phyloP scores from a whole-genome alignment of 139 green algal species.

The Pedinophyceae sp. region DNA sequence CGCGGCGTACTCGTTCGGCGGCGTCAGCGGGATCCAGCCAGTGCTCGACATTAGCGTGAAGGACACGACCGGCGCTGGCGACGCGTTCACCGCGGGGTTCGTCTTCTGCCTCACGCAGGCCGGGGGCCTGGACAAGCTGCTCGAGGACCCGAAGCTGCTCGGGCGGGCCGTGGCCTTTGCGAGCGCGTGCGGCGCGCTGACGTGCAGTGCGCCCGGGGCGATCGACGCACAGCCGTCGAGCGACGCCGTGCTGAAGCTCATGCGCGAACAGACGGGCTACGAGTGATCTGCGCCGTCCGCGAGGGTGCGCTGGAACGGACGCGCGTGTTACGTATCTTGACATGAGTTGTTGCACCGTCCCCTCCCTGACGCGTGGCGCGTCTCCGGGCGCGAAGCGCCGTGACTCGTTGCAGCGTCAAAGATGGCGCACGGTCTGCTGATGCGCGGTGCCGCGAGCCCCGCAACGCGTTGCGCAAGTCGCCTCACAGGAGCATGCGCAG shows the following conservation, averaged over 20 bases:
- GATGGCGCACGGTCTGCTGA: too few species aligned
- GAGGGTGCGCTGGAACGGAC: too few species aligned
- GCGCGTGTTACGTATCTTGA: too few species aligned
- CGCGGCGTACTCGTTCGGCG: conserved; percentile 31
- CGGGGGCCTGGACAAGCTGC: conserved; percentile 39
- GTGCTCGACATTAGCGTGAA: conserved; percentile 21
- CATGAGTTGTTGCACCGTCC: too few species aligned
- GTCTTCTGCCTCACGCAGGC: conserved; percentile 19
- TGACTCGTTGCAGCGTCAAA: too few species aligned
- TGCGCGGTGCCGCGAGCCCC: too few species aligned
- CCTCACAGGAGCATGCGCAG: too few species aligned
- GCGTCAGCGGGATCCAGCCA: not conserved
- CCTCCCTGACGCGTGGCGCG: too few species aligned
- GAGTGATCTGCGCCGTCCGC: too few species aligned
- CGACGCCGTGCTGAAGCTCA: conserved; percentile 32
- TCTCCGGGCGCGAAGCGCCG: too few species aligned
- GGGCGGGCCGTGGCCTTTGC: conserved; percentile 42
- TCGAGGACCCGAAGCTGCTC: conserved; percentile 21
- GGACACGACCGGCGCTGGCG: conserved; percentile 78
- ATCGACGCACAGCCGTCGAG: conserved; percentile 54
- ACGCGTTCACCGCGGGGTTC: conserved; percentile 73
- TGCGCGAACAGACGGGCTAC: conserved; percentile 8
- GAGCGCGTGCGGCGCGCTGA: conserved; percentile 36
- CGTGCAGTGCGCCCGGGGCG: conserved; percentile 44
- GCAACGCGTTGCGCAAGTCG: too few species aligned